Percentiles rank a stretch among this genome's conserved stretches.
These are phyloP conservation scores for Monosporozyma yasuniensis DNA, from an alignment of 805 yeast species.

Conservation along the genomic window DNA sequence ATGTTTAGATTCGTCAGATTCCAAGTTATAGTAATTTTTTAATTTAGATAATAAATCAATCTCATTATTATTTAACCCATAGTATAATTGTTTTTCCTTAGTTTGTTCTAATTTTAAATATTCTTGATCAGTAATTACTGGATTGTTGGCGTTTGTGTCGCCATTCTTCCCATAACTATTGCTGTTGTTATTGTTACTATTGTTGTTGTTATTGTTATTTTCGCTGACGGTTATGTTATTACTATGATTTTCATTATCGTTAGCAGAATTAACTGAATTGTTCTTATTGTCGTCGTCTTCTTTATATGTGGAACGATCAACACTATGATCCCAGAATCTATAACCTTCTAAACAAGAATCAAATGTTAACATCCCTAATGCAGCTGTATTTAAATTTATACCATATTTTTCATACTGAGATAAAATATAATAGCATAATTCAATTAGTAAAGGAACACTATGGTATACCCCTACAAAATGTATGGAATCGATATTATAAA, in stretches of 20 bases:
- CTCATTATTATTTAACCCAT: slow-evolving; percentile 21
- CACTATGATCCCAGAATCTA: slow-evolving; percentile 35
- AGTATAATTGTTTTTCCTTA: slow-evolving; percentile 25
- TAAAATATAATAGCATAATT: slow-evolving; percentile 39
- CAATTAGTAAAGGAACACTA: slow-evolving; percentile 43
- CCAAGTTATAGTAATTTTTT: slow-evolving; percentile 33
- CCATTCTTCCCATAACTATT: neutral
- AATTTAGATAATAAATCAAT: slow-evolving; percentile 18
- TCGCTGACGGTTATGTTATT: slow-evolving; percentile 3
- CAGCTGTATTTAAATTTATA: slow-evolving; percentile 11
- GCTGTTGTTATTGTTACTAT: neutral
- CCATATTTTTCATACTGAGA: slow-evolving; percentile 17
- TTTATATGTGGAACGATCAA: slow-evolving; percentile 12
- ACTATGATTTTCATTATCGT: neutral
- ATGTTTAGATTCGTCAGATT: slow-evolving; percentile 33
- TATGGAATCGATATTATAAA: slow-evolving; percentile 41
- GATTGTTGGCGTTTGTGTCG: slow-evolving; percentile 1
- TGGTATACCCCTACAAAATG: slow-evolving; percentile 45
- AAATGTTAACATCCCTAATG: slow-evolving; percentile 28
- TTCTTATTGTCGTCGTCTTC: slow-evolving; percentile 1
- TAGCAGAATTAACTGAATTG: neutral
- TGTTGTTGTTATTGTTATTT: neutral
- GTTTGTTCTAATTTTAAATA: slow-evolving; percentile 20
- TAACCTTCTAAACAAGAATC: slow-evolving; percentile 35
- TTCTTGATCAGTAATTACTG: slow-evolving; percentile 11